phyloP scores from a whole-genome alignment of 2,329 filamentous ascomycete genomes.

The Chaetomiaceae sp. region DNA sequence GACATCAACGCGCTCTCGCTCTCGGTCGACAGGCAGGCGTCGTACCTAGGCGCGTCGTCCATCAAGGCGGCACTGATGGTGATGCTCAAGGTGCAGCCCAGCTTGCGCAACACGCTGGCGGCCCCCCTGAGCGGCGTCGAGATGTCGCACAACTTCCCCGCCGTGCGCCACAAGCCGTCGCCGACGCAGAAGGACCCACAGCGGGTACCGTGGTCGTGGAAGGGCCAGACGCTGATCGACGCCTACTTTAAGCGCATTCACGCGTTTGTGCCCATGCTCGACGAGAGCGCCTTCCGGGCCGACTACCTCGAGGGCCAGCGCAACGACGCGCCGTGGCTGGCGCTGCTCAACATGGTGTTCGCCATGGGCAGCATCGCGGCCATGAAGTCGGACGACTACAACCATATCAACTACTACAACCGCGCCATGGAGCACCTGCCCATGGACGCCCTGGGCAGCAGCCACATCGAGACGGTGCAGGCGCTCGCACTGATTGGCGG shows the following conservation, averaged over 20 bases:
- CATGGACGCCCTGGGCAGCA: slow-evolving; percentile 62
- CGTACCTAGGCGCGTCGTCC: slow-evolving; percentile 68
- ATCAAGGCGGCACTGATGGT: slow-evolving; percentile 69
- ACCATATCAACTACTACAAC: slow-evolving; percentile 64
- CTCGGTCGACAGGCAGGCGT: slow-evolving; percentile 50
- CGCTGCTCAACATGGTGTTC: slow-evolving; percentile 69
- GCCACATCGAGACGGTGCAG: slow-evolving; percentile 67
- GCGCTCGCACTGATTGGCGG: slow-evolving; percentile 65
- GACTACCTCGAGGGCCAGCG: slow-evolving; percentile 57
- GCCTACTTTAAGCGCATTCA: slow-evolving; percentile 72
- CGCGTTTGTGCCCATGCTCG: slow-evolving; percentile 65
- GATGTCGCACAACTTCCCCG: slow-evolving; percentile 40
- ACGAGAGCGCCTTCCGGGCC: slow-evolving; percentile 63
- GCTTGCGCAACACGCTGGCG: slow-evolving; percentile 39
- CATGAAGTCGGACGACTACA: slow-evolving; percentile 57
- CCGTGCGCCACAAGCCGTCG: slow-evolving; percentile 36
- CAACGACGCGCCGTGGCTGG: slow-evolving; percentile 63
- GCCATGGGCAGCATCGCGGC: slow-evolving; percentile 67
- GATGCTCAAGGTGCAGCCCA: slow-evolving; percentile 53
- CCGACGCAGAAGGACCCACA: slow-evolving; percentile 42
- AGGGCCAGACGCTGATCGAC: slow-evolving; percentile 63
- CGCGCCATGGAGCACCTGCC: slow-evolving; percentile 60
- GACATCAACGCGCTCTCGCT: slow-evolving; percentile 65
- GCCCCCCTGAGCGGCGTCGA: slow-evolving; percentile 43
- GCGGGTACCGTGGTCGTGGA: slow-evolving; percentile 52